Evolutionary conservation across 768 basidiomycete genomes (phyloP).

Genomic region (Lepiota venenata): DNA sequence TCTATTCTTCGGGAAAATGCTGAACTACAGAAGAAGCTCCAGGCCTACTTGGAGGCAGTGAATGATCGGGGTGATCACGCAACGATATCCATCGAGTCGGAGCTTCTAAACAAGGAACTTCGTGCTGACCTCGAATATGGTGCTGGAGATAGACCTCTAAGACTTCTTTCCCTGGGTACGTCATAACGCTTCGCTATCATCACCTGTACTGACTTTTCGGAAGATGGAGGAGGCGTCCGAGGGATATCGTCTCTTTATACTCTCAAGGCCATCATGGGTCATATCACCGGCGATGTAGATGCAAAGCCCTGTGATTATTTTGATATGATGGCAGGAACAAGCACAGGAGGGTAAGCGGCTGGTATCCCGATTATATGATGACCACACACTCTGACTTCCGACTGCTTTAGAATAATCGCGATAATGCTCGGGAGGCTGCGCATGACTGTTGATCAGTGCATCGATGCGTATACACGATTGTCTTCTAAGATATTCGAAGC

Average conservation of each 20-base stretch:
- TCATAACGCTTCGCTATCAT: background rate
- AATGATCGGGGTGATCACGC: constrained; percentile 15
- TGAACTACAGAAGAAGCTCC: constrained; percentile 18
- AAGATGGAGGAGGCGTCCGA: constrained; percentile 34
- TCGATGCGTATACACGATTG: constrained; percentile 22
- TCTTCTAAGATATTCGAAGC: constrained; percentile 28
- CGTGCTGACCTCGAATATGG: constrained; percentile 21
- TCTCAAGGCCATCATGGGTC: constrained; percentile 26
- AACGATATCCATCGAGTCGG: constrained; percentile 22
- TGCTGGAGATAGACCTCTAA: constrained; percentile 19
- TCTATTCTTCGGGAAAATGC: constrained; percentile 10
- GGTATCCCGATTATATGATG: too few relatives aligned
- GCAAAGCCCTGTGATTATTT: constrained; percentile 29
- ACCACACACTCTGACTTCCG: background rate
- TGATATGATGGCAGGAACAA: constrained; percentile 33
- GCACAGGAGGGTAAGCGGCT: constrained; percentile 27
- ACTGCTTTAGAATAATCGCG: constrained; percentile 25
- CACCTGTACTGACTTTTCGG: background rate
- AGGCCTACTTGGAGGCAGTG: constrained; percentile 18
- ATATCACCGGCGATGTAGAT: constrained; percentile 18
- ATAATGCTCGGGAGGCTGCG: constrained; percentile 35
- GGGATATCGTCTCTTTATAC: constrained; percentile 29
- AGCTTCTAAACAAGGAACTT: constrained; percentile 22
- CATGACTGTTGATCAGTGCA: constrained; percentile 32
- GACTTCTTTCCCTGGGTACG: constrained; percentile 21